A percentile compares a stretch with the other conserved stretches of the same genome.
These are phyloP conservation scores for Selaginella moellendorffii DNA, from an alignment of 75 land plant species.

Conservation along the genomic window DNA sequence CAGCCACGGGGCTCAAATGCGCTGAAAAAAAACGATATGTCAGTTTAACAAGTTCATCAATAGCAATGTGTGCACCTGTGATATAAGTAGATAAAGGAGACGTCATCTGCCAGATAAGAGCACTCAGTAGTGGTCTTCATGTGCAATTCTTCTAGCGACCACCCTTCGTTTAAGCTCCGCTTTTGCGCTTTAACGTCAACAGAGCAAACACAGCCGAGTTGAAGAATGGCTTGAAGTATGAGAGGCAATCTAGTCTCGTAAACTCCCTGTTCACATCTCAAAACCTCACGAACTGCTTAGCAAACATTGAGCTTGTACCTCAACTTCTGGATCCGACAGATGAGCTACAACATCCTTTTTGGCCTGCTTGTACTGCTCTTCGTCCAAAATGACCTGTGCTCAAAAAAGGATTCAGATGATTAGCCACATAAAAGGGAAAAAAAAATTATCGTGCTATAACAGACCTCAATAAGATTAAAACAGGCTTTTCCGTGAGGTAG, in stretches of 20 bases:
- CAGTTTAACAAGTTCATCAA: background rate
- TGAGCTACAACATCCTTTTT: slow-evolving; percentile 69
- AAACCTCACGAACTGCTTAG: background rate
- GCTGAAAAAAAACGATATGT: slow-evolving; percentile 27
- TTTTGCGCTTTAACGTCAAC: slow-evolving; percentile 51
- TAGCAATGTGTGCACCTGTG: slow-evolving; percentile 59
- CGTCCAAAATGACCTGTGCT: slow-evolving; percentile 58
- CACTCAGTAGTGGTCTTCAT: slow-evolving; percentile 98
- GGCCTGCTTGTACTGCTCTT: slow-evolving; percentile 65
- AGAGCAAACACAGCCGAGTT: slow-evolving; percentile 90
- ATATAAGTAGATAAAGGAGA: slow-evolving; percentile 72
- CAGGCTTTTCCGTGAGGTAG: slow-evolving; percentile 72
- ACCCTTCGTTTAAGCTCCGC: slow-evolving; percentile 40
- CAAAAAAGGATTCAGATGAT: background rate
- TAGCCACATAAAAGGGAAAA: background rate
- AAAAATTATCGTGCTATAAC: background rate
- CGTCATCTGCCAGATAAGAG: slow-evolving; percentile 43
- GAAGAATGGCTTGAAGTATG: slow-evolving; percentile 48
- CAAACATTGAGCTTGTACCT: slow-evolving; percentile 30
- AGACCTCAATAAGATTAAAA: slow-evolving; percentile 81
- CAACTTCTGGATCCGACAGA: slow-evolving; percentile 97
- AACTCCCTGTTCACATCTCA: slow-evolving; percentile 69
- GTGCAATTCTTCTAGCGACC: slow-evolving; percentile 63
- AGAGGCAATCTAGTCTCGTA: slow-evolving; percentile 86
- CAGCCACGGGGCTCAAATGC: slow-evolving; percentile 65